Evolutionary conservation across 208 protist genomes (phyloP).

Genomic region (Crithidia fasciculata): DNA sequence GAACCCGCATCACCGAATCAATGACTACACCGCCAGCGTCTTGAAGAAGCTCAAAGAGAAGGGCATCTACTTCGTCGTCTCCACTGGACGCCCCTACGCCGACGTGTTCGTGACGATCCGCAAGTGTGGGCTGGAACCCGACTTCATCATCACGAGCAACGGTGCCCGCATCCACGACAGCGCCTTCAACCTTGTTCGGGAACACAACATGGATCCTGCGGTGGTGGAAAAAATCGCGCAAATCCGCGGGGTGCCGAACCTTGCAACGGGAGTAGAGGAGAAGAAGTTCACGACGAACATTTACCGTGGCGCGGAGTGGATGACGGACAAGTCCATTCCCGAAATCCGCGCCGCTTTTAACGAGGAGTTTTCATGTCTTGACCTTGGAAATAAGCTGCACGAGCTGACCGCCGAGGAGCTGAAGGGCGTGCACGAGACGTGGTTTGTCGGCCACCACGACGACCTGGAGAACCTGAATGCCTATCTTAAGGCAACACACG

Average conservation of each 20-base stretch:
- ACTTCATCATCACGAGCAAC: conserved; percentile 62
- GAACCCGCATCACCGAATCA: conserved; percentile 41
- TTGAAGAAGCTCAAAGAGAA: conserved; percentile 34
- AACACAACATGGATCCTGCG: conserved; percentile 44
- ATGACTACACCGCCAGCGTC: conserved; percentile 31
- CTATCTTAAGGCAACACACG: conserved; percentile 29
- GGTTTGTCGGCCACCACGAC: conserved; percentile 24
- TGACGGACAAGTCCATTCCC: conserved; percentile 46
- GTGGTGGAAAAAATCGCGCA: conserved; percentile 42
- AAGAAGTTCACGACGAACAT: conserved; percentile 61
- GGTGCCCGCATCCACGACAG: conserved; percentile 47
- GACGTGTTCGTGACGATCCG: conserved; percentile 33
- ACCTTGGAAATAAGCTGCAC: conserved; percentile 24
- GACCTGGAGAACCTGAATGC: conserved; percentile 20
- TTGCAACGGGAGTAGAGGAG: neutral
- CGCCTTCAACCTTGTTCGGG: conserved; percentile 33
- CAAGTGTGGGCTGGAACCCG: conserved; percentile 28
- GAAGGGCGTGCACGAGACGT: conserved; percentile 32
- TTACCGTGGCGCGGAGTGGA: conserved; percentile 52
- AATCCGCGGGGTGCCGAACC: conserved; percentile 7
- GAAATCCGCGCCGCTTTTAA: conserved; percentile 37
- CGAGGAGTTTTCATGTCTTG: conserved; percentile 25
- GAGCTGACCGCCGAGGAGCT: conserved; percentile 27
- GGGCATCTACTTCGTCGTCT: conserved; percentile 40
- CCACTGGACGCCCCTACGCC: conserved; percentile 46